Evolutionary conservation across 352 stramenopile genomes (phyloP).

Genomic region (Pythium sukuiense): DNA sequence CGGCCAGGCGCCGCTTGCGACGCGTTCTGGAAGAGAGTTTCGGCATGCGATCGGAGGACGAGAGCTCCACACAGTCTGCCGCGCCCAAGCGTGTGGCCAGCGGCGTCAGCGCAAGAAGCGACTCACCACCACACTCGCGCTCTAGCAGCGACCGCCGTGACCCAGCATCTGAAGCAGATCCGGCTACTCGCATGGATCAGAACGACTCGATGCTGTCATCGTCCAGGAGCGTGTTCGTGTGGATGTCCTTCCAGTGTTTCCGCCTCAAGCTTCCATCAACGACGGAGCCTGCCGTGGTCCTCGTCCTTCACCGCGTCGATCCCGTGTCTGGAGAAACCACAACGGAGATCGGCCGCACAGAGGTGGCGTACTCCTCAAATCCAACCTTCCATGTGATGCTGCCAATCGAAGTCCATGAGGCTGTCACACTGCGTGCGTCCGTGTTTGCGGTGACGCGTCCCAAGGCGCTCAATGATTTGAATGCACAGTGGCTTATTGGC

Average conservation of each 20-base stretch:
- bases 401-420: conserved; percentile 52
- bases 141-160: conserved; percentile 25
- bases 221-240: conserved; percentile 33
- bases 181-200: background rate
- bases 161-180: background rate
- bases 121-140: conserved; percentile 14
- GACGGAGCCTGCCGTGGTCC: conserved; percentile 53
- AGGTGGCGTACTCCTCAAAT: conserved; percentile 68
- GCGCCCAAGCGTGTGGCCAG: conserved; percentile 9
- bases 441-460: conserved; percentile 69
- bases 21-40: conserved; percentile 35
- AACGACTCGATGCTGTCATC: background rate
- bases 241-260: conserved; percentile 86
- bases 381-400: conserved; percentile 83
- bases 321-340: conserved; percentile 37
- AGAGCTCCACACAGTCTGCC: conserved; percentile 10
- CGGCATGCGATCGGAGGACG: conserved; percentile 27
- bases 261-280: conserved; percentile 70
- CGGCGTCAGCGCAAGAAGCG: conserved; percentile 1
- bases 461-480: conserved; percentile 57
- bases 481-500: conserved; percentile 76
- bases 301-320: conserved; percentile 68
- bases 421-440: conserved; percentile 55
- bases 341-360: conserved; percentile 70
- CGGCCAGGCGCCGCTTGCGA: conserved; percentile 42